A percentile compares a stretch with the other conserved stretches of the same genome.
phyloP scores from a whole-genome alignment of 768 basidiomycete species.

The Mycena leptocephala region DNA sequence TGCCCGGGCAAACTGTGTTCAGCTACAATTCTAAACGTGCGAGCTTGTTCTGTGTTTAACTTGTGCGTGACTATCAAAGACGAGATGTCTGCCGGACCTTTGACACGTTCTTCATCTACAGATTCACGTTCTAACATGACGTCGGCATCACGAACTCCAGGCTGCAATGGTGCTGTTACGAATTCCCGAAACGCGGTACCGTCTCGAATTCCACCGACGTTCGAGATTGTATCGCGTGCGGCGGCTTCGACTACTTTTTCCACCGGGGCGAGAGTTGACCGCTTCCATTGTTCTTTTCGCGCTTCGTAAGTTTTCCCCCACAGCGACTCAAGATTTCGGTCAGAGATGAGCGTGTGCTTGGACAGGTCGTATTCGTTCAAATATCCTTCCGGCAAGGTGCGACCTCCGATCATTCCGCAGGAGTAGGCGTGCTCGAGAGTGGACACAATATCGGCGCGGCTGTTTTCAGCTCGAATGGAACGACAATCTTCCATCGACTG shows the following conservation, averaged over 20 bases:
- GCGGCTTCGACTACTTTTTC: too few relatives aligned
- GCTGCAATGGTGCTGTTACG: background rate
- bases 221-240: too few relatives aligned
- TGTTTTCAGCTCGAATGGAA: background rate
- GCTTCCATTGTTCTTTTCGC: background rate
- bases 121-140: too few relatives aligned
- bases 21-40: constrained; percentile 37
- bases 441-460: background rate
- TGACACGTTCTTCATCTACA: too few relatives aligned
- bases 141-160: background rate
- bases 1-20: constrained; percentile 37
- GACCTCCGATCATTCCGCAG: background rate
- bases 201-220: background rate
- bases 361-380: too few relatives aligned
- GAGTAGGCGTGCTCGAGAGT: background rate
- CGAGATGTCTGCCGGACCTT: too few relatives aligned
- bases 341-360: background rate
- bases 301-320: background rate
- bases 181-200: background rate
- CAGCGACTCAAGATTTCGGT: background rate
- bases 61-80: constrained; percentile 37
- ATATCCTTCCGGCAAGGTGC: background rate
- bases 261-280: background rate
- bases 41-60: constrained; percentile 52
- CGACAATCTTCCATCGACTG: background rate